Base-by-base conservation (phyloP, 306 rosid species). In the Clitoria ternatea region DNA sequence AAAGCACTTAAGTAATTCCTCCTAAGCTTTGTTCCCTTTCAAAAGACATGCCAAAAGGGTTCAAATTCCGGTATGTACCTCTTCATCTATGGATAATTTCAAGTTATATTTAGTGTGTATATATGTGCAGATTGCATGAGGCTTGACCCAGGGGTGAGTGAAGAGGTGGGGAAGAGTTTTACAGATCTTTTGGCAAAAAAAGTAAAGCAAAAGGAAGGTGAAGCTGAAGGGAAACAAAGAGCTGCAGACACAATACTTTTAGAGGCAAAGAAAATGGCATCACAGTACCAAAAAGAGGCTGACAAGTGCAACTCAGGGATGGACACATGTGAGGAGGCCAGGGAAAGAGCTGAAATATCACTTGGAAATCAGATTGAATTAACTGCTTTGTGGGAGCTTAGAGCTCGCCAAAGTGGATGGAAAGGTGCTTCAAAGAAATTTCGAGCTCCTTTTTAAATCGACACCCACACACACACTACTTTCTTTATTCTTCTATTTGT, bases 251-350 rank as follows among this genome's bases (percentile, higher is more conserved):
- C 48, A 61, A 69, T 42, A 19, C 78, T 81, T 5, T 52, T 85
- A 18, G 89, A 85, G 84, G 83, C 89, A 1, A 85, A 85, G 80
- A 85, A 81, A 69, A 2, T 64, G 18, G 84, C 89, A 32, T 85
- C 86, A 37, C 82, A 79, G 76, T 85, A 78, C 69, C 89, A 85
- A 61, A 81, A 85, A 74, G 89, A 85, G 42, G 89, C 86, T 53
- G 89, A 85, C 55, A 85, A 85, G 54, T 85, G 89, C 84, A 85
- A 79, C 52, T 81, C 86, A 59, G 86, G 89, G 43, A 85, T 85
- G 86, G 84, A 79, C 50, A 85, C 84, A 19, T 85, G 89, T 69
- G 89, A 79, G 68, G 70, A 64, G 73, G 84, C 89, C 0, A 76
- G 89, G 60, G 84, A 85, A 80, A 85, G 78, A 62, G 80, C 82